Base-by-base conservation (phyloP, 208 protist species). In the Acanthamoeba divionensis region DNA sequence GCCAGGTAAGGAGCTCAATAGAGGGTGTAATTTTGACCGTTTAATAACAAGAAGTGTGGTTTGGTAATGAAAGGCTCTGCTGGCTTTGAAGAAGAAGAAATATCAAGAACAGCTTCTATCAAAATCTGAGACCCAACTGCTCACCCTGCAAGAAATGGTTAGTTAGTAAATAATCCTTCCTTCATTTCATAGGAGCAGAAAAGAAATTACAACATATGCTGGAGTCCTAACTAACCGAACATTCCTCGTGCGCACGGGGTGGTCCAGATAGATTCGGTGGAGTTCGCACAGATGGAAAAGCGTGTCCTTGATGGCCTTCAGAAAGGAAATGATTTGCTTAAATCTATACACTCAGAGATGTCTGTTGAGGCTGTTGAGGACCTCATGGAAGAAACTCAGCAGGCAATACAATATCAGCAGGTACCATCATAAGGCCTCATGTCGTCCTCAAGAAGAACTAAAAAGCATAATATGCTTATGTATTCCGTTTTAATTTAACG, bases 71-170 rank as follows among this genome's bases (percentile, higher is more conserved):
- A 24, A 83, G 73, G 92, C 92, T 18, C n/a, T 94, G 48, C 48
- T 93, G 15, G 92, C 91, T 41, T 73, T 94, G n/a, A 93, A 93
- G 38, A 93, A 92, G 65, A 93, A 91, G 44, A 90, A 91, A n/a
- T 94, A 92, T 88, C 92, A 94, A 50, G 67, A 93, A 44, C 63
- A 92, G 38, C 47, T 94, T 8, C 73, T 94, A 1, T 31, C 67
- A 0, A 86, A 92, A 10, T 83, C 91, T 29, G 62, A 94, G n/a
- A 24, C 47, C 41, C 90, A 93, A 57, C 38, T 94, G 7, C 9
- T 31, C 8, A 94, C 91, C 79, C 50, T 94, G n/a, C 57, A 93
- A 18, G 83, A 94, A 52, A 91, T 94, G 82, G 73, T 93, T 10
- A 9, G 66, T 8, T 9, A 10, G 38, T 26, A n/a, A n/a, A n/a